Conservation (phyloP, 2,329 filamentous ascomycete genomes). For the Drechmeria coniospora region DNA sequence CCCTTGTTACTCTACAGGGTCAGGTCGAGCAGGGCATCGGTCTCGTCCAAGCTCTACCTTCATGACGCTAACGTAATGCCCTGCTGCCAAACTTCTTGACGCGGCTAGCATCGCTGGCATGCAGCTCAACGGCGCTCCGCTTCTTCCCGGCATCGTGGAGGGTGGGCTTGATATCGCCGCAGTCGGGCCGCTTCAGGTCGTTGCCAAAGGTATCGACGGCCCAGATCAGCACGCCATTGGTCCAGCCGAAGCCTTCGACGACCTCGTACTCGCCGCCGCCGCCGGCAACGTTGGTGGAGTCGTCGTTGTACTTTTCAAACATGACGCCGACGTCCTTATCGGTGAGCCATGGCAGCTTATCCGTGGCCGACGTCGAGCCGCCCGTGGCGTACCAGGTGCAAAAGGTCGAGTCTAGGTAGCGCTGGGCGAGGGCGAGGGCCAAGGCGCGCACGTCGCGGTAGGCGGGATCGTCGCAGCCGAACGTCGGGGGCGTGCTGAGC, state of each 20-base stretch:
- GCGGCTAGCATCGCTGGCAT: slow-evolving; percentile 28
- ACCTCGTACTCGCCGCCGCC: slow-evolving; percentile 54
- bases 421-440: slow-evolving; percentile 43
- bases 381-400: slow-evolving; percentile 57
- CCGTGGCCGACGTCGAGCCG: slow-evolving; percentile 37
- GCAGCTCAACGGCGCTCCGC: slow-evolving; percentile 30
- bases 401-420: slow-evolving; percentile 52
- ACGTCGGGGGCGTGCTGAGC: slow-evolving; percentile 41
- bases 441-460: slow-evolving; percentile 38
- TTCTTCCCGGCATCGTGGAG: slow-evolving; percentile 12
- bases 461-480: slow-evolving; percentile 34
- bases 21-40: no score
- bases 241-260: slow-evolving; percentile 57
- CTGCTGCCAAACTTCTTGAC: slow-evolving; percentile 29
- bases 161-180: slow-evolving; percentile 30
- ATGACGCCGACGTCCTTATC: slow-evolving; percentile 38
- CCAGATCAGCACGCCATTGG: slow-evolving; percentile 54
- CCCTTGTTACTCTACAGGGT: no score
- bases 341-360: slow-evolving; percentile 31
- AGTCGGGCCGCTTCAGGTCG: slow-evolving; percentile 38
- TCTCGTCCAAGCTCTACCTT: no score
- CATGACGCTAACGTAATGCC: no score
- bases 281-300: slow-evolving; percentile 43
- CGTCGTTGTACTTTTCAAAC: slow-evolving; percentile 55
- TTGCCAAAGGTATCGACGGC: slow-evolving; percentile 45